Evolutionary conservation across 75 land plant genomes (phyloP).

Genomic region (Isoetes taiwanensis): DNA sequence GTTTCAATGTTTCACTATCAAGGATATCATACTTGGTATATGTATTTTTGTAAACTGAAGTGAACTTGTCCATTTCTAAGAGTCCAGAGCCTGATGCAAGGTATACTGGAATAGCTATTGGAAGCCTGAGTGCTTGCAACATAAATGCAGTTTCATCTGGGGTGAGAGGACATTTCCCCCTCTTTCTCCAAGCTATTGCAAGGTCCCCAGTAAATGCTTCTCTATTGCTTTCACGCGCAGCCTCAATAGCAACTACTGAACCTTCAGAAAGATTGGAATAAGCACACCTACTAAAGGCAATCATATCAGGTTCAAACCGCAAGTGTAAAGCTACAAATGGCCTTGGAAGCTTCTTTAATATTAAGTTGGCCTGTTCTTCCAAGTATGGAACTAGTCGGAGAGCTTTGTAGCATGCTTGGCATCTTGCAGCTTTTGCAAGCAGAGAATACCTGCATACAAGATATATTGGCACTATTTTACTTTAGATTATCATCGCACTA

Average conservation of each 20-base stretch:
- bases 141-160: slow-evolving; percentile 69
- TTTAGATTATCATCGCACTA: too few relatives aligned
- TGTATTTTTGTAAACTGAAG: slow-evolving; percentile 47
- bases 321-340: slow-evolving; percentile 81
- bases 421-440: slow-evolving; percentile 59
- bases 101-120: slow-evolving; percentile 52
- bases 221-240: slow-evolving; percentile 45
- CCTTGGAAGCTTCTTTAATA: slow-evolving; percentile 57
- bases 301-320: slow-evolving; percentile 93
- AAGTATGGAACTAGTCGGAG: slow-evolving; percentile 49
- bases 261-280: slow-evolving; percentile 43
- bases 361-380: slow-evolving; percentile 35
- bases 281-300: slow-evolving; percentile 73
- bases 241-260: slow-evolving; percentile 49
- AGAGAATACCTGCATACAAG: slow-evolving; percentile 49
- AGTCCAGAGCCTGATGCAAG: slow-evolving; percentile 79
- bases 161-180: slow-evolving; percentile 86
- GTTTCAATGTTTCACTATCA: slow-evolving; percentile 27
- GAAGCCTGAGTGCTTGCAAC: slow-evolving; percentile 53
- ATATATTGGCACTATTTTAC: too few relatives aligned
- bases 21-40: slow-evolving; percentile 48
- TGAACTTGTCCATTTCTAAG: slow-evolving; percentile 50
- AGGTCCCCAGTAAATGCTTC: slow-evolving; percentile 47
- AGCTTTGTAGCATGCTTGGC: slow-evolving; percentile 74
- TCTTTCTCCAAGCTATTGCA: slow-evolving; percentile 54